A percentile compares a stretch with the other conserved stretches of the same genome.
Evolutionary conservation across 108 stramenopile species (phyloP).

Genomic region (Skeletonema costatum): DNA sequence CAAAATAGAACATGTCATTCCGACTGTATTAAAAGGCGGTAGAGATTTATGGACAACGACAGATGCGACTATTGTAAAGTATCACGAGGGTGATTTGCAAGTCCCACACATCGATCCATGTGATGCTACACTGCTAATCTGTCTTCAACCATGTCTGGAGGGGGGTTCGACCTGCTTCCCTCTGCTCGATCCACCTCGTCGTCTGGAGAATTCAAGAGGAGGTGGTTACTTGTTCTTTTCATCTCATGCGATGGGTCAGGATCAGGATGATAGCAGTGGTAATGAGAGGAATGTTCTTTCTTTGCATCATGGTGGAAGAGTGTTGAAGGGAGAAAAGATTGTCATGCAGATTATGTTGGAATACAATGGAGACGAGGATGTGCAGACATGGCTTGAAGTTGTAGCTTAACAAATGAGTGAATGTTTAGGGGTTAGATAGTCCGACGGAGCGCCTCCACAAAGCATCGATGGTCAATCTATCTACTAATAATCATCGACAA

Average conservation of each 20-base stretch:
- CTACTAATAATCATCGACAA: too few species aligned
- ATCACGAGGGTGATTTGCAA: conserved; percentile 10
- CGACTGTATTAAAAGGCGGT: neutral
- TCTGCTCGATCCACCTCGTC: conserved; percentile 2
- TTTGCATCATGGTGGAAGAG: conserved; percentile 7
- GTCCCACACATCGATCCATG: conserved; percentile 11
- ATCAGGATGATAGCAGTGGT: neutral
- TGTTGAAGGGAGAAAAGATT: conserved; percentile 4
- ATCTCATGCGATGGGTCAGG: neutral
- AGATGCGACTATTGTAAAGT: conserved; percentile 5
- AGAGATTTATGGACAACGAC: neutral
- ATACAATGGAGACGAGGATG: neutral
- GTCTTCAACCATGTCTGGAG: neutral
- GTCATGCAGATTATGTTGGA: conserved; percentile 7
- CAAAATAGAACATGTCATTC: neutral
- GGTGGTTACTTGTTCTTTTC: conserved; percentile 4
- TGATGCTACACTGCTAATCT: conserved; percentile 13
- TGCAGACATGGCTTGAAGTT: too few species aligned
- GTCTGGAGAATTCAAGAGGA: neutral
- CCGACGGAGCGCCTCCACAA: too few species aligned
- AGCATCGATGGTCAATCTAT: too few species aligned
- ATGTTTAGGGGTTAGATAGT: too few species aligned
- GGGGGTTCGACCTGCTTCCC: conserved; percentile 10
- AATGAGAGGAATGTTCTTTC: neutral
- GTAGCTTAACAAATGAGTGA: too few species aligned